Percentiles rank a stretch among this genome's conserved stretches.
Conservation (phyloP, 495 filamentous ascomycete genomes). For the Aspergillus haitiensis region DNA sequence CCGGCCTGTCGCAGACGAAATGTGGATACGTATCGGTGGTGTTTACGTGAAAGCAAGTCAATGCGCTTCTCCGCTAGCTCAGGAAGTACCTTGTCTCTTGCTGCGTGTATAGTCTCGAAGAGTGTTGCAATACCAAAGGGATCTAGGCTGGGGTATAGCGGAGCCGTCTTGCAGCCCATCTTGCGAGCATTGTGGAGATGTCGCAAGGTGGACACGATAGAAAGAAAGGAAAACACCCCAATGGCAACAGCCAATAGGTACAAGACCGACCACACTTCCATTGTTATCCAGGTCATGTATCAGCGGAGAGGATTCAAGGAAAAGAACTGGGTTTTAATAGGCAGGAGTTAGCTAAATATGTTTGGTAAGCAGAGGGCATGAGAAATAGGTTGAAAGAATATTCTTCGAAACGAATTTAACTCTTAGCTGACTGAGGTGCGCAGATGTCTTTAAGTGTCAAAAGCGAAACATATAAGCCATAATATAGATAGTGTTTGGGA, state of each 20-base stretch:
- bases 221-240: not conserved
- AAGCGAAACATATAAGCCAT: no score
- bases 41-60: slow-evolving; percentile 20
- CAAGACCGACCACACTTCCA: slow-evolving; percentile 9
- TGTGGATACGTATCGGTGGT: slow-evolving; percentile 32
- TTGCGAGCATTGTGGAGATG: not conserved
- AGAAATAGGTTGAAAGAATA: no score
- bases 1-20: slow-evolving; percentile 31
- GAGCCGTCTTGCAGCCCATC: not conserved
- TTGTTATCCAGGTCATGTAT: slow-evolving; percentile 15
- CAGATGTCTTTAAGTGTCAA: no score
- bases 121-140: not conserved
- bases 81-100: slow-evolving; percentile 16
- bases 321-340: no score
- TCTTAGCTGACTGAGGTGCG: no score
- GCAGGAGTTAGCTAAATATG: no score
- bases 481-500: no score
- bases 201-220: not conserved
- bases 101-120: not conserved
- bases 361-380: no score
- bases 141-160: not conserved
- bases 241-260: not conserved
- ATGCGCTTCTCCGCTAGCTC: slow-evolving; percentile 24
- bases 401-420: no score
- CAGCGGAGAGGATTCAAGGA: slow-evolving; percentile 17